phyloP scores from a whole-genome alignment of 176 grass and related monocot genomes.

The Saccharum officinarum region DNA sequence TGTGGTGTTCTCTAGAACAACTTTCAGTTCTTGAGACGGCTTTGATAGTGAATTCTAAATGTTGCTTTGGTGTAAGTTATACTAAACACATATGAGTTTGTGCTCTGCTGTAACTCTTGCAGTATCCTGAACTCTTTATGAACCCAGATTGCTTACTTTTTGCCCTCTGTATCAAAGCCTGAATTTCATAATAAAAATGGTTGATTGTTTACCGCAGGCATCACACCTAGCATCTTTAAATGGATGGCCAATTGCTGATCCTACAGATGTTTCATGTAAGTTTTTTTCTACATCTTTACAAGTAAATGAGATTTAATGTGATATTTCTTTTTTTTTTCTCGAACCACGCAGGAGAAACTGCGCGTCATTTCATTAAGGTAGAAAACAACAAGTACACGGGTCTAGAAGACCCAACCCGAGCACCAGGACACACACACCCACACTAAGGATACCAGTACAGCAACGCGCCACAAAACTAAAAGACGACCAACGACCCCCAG shows the following conservation, averaged over 20 bases:
- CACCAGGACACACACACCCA: too few relatives aligned
- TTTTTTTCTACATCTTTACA: not conserved
- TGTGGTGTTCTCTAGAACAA: not conserved
- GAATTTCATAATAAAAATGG: not conserved
- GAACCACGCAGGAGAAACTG: too few relatives aligned
- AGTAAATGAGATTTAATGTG: constrained; percentile 6
- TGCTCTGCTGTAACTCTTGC: not conserved
- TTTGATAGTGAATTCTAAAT: not conserved
- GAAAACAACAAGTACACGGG: too few relatives aligned
- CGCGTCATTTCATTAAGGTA: too few relatives aligned
- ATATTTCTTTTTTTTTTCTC: not conserved
- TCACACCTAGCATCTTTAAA: constrained; percentile 60
- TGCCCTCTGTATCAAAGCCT: constrained; percentile 5
- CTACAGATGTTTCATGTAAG: constrained; percentile 62
- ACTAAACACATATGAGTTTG: constrained; percentile 8
- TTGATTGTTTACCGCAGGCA: constrained; percentile 34
- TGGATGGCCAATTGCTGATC: constrained; percentile 61
- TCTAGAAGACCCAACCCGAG: too few relatives aligned
- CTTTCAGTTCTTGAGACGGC: not conserved
- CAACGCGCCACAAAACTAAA: too few relatives aligned
- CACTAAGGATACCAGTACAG: too few relatives aligned
- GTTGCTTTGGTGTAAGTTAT: not conserved
- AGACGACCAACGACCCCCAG: too few relatives aligned
- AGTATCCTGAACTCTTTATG: not conserved
- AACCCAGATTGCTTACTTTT: not conserved